These are phyloP conservation scores for Cutaneotrichosporon cavernicola DNA, from an alignment of 1,284 basidiomycete species.

Conservation along the genomic window DNA sequence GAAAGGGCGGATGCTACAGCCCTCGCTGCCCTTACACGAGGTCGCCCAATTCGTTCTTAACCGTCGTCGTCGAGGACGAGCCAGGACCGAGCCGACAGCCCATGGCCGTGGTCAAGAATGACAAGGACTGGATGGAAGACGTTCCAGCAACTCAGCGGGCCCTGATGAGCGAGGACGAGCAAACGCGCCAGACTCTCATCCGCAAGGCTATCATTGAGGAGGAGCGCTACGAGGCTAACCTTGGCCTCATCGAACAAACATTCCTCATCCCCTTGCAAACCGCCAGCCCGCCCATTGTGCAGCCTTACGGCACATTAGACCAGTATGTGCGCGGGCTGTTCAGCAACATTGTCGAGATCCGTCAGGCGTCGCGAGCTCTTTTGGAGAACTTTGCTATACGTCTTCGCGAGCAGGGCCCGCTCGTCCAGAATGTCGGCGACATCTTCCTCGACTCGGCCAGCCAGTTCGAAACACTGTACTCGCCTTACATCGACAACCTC, in stretches of 20 bases:
- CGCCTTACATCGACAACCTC: conserved; percentile 77
- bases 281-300: conserved; percentile 71
- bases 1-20: conserved; percentile 56
- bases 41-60: conserved; percentile 38
- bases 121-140: conserved; percentile 65
- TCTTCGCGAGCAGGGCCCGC: conserved; percentile 79
- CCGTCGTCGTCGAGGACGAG: conserved; percentile 18
- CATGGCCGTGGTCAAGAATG: conserved; percentile 10
- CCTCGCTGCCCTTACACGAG: conserved; percentile 71
- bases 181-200: conserved; percentile 84
- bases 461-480: conserved; percentile 83
- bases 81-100: neutral
- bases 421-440: conserved; percentile 84
- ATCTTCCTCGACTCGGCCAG: conserved; percentile 84
- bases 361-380: conserved; percentile 74
- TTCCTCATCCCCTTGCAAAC: conserved; percentile 75
- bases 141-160: conserved; percentile 67
- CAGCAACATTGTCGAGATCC: conserved; percentile 78
- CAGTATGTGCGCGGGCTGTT: conserved; percentile 84
- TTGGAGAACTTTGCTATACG: conserved; percentile 82
- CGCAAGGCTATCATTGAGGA: conserved; percentile 88
- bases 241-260: conserved; percentile 74
- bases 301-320: conserved; percentile 62
- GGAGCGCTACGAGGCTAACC: conserved; percentile 83
- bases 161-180: conserved; percentile 70